These are phyloP conservation scores for Mycena amicta DNA, from an alignment of 768 basidiomycete genomes.

Conservation along the genomic window DNA sequence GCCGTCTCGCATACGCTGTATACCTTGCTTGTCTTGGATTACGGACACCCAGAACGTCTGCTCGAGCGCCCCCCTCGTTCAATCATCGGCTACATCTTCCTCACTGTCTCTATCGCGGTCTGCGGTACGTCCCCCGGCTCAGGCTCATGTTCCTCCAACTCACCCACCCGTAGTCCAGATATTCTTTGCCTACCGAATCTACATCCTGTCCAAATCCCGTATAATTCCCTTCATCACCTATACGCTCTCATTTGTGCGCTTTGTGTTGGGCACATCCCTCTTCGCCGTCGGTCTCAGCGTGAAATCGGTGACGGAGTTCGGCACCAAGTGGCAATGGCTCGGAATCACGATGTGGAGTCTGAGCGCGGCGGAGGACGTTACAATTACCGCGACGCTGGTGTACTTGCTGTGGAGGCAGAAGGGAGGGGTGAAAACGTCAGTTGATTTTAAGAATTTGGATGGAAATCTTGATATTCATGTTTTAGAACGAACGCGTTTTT, in stretches of 20 bases:
- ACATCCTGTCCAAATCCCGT: background rate
- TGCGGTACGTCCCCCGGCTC: background rate
- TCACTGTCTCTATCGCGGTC: background rate
- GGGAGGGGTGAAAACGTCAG: background rate
- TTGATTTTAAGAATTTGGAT: background rate
- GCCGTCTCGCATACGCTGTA: background rate
- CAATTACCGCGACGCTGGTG: background rate
- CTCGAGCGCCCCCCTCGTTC: background rate
- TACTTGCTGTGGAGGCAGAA: background rate
- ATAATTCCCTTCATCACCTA: background rate
- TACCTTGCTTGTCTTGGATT: background rate
- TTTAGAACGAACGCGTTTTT: background rate
- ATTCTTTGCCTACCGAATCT: background rate
- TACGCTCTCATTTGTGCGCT: background rate
- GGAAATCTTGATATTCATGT: background rate
- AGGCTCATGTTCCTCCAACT: background rate
- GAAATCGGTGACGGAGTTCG: background rate
- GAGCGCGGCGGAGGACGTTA: background rate
- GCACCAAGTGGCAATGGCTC: constrained; percentile 2
- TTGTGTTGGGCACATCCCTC: background rate
- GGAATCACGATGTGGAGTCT: background rate
- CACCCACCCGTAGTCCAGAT: background rate
- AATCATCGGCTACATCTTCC: background rate
- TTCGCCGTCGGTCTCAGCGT: background rate
- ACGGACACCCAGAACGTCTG: background rate